phyloP scores from a whole-genome alignment of 1,139 yeast species.

The Candida albicans region DNA sequence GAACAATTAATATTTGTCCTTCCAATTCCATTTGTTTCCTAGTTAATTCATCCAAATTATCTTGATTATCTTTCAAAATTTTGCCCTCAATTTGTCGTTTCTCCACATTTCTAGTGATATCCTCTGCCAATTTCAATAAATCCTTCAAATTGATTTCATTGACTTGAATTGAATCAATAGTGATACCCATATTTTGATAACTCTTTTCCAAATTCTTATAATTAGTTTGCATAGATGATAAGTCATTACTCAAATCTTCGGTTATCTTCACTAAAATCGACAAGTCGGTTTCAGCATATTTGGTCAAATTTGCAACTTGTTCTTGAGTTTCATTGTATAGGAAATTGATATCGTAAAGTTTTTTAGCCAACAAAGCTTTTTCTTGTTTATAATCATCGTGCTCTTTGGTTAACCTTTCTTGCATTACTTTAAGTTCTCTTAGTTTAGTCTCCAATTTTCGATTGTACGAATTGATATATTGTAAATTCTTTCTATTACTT shows the following conservation, averaged over 20 bases:
- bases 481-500: constrained; percentile 31
- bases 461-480: constrained; percentile 57
- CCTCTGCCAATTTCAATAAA: constrained; percentile 56
- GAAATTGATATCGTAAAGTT: constrained; percentile 55
- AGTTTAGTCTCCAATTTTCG: constrained; percentile 61
- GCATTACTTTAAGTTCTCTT: constrained; percentile 60
- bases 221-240: constrained; percentile 41
- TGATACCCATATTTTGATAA: constrained; percentile 51
- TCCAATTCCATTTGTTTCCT: constrained; percentile 48
- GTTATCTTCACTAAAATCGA: constrained; percentile 56
- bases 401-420: constrained; percentile 64
- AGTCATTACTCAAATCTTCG: constrained; percentile 52
- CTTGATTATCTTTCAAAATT: constrained; percentile 44
- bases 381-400: constrained; percentile 66
- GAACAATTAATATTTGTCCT: constrained; percentile 49
- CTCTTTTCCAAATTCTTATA: constrained; percentile 47
- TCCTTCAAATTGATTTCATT: constrained; percentile 56
- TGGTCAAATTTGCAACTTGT: constrained; percentile 61
- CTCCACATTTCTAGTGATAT: constrained; percentile 51
- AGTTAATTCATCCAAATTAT: constrained; percentile 46
- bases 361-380: constrained; percentile 56
- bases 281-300: constrained; percentile 64
- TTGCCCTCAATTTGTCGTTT: constrained; percentile 46
- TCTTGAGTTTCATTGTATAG: constrained; percentile 54
- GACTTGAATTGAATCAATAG: constrained; percentile 60